phyloP scores from a whole-genome alignment of 83 land plant species.

The Diphasiastrum complanatum region DNA sequence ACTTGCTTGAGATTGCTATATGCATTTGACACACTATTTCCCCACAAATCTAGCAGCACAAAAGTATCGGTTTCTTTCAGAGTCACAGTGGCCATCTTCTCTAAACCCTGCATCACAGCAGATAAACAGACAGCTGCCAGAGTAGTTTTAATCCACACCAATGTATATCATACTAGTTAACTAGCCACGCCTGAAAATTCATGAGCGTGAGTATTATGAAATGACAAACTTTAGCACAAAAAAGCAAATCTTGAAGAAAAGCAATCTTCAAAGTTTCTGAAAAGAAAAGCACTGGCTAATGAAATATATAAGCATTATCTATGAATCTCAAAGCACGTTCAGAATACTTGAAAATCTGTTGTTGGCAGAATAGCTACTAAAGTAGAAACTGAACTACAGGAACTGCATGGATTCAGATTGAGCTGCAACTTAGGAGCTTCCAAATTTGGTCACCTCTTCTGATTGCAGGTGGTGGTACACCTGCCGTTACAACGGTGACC shows the following conservation, averaged over 20 bases:
- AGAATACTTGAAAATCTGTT: too few species aligned
- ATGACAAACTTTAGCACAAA: too few species aligned
- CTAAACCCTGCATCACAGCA: conserved; percentile 29
- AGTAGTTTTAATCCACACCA: background rate
- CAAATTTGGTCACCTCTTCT: background rate
- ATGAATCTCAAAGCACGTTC: too few species aligned
- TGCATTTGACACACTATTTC: conserved; percentile 25
- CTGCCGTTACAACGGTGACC: background rate
- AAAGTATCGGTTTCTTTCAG: conserved; percentile 33
- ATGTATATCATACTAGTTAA: background rate
- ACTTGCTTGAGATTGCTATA: conserved; percentile 26
- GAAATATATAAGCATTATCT: too few species aligned
- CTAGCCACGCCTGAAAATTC: conserved; percentile 7
- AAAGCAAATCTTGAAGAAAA: too few species aligned
- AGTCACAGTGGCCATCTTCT: conserved; percentile 15
- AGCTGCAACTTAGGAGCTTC: too few species aligned
- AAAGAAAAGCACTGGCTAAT: too few species aligned
- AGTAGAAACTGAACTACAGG: too few species aligned
- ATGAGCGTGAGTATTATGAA: too few species aligned
- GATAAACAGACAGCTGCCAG: background rate
- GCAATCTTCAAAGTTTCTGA: too few species aligned
- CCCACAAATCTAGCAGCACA: conserved; percentile 24
- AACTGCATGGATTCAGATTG: too few species aligned
- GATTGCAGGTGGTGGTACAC: background rate
- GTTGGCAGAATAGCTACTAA: too few species aligned